Percentiles rank a stretch among this genome's conserved stretches.
Conservation (phyloP, 352 stramenopile species). For the Achlya hypogyna region DNA sequence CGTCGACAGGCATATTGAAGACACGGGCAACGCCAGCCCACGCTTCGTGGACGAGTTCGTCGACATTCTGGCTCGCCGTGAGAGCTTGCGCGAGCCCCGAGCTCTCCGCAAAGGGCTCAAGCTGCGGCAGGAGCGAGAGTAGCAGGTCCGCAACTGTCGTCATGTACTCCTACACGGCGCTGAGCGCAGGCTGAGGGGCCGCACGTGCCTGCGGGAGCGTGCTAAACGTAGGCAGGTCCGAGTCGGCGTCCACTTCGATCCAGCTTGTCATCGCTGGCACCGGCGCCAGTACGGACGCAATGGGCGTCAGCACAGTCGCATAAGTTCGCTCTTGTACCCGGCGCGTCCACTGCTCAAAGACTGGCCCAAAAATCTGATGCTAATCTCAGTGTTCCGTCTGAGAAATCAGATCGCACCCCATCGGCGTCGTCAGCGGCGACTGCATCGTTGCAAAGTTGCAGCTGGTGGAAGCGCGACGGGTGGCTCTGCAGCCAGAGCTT, state of each 20-base stretch:
- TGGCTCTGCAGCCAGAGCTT: background rate
- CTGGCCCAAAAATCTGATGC: background rate
- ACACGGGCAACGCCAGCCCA: conserved; percentile 34
- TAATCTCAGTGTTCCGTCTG: background rate
- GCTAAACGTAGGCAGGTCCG: conserved; percentile 65
- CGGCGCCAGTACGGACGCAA: conserved; percentile 36
- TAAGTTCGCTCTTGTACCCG: conserved; percentile 61
- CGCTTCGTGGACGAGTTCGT: conserved; percentile 42
- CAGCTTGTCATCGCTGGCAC: conserved; percentile 42
- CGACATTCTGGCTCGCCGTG: conserved; percentile 38
- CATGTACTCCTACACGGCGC: conserved; percentile 49
- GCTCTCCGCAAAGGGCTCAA: conserved; percentile 75
- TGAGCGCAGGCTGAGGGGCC: background rate
- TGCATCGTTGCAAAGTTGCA: background rate
- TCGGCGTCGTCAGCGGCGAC: background rate
- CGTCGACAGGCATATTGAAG: conserved; percentile 4
- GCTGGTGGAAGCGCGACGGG: background rate
- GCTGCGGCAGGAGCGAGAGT: conserved; percentile 64
- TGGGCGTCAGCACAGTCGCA: conserved; percentile 58
- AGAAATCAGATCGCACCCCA: background rate
- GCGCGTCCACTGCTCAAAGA: conserved; percentile 30
- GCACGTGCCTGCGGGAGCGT: conserved; percentile 41
- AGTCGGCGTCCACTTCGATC: conserved; percentile 30
- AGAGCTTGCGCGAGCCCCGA: conserved; percentile 45
- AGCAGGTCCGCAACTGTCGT: conserved; percentile 67